Evolutionary conservation across 2,329 filamentous ascomycete species (phyloP).

Genomic region (Phyllosticta capitalensis): DNA sequence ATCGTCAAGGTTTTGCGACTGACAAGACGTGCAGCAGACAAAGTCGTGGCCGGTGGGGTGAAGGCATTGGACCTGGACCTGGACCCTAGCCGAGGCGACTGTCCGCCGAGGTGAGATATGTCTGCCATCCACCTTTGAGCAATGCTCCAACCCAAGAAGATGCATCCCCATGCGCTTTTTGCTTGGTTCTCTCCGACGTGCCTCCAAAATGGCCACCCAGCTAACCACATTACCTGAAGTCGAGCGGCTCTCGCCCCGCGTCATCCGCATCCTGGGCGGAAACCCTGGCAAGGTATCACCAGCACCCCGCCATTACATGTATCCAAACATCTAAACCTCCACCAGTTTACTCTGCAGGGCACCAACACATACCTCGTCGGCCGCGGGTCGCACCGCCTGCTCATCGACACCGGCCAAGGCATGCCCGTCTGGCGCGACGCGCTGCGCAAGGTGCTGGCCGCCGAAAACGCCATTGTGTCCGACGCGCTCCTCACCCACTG

Average conservation of each 20-base stretch:
- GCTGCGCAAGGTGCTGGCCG: conserved; percentile 53
- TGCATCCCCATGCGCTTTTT: neutral
- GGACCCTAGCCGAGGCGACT: neutral
- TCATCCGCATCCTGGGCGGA: conserved; percentile 77
- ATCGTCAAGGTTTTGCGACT: neutral
- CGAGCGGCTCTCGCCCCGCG: conserved; percentile 65
- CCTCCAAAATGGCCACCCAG: conserved; percentile 1
- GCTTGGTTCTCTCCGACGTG: neutral
- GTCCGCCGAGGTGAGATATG: neutral
- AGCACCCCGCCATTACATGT: conserved; percentile 65
- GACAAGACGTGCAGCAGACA: neutral
- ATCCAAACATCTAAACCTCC: neutral
- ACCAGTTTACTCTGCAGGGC: conserved; percentile 56
- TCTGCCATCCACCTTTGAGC: neutral
- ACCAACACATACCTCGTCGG: conserved; percentile 96
- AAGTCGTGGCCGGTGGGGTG: neutral
- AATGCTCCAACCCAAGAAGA: neutral
- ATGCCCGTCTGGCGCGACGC: conserved; percentile 60
- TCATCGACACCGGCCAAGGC: conserved; percentile 88
- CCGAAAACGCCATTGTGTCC: conserved; percentile 61
- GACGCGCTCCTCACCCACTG: conserved; percentile 77
- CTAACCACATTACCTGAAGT: conserved; percentile 50
- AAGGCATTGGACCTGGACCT: too few relatives aligned
- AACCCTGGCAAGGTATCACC: conserved; percentile 80
- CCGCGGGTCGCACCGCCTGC: conserved; percentile 58